Evolutionary conservation across 2,329 filamentous ascomycete genomes (phyloP).

Genomic region (Neofusicoccum sp.): DNA sequence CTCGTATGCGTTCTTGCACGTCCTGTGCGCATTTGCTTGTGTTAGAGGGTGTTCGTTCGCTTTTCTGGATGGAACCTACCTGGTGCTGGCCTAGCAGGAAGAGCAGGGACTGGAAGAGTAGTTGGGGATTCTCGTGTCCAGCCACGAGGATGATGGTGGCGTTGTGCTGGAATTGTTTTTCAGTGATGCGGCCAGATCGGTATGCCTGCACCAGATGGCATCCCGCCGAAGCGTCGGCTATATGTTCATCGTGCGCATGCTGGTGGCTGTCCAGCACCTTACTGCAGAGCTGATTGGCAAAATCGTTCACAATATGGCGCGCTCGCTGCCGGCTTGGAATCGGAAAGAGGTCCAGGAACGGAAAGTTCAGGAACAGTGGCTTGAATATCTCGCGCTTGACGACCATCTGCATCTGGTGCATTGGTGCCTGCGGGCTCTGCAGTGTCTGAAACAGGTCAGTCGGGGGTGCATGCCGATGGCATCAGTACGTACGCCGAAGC

Average conservation of each 20-base stretch:
- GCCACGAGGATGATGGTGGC: conserved; percentile 24
- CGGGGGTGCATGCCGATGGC: too few species aligned
- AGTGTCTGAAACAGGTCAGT: background rate
- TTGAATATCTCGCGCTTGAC: conserved; percentile 17
- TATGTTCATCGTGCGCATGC: conserved; percentile 19
- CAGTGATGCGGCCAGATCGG: conserved; percentile 14
- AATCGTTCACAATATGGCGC: conserved; percentile 20
- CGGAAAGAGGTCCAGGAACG: conserved; percentile 20
- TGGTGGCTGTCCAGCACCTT: conserved; percentile 22
- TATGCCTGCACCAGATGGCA: conserved; percentile 24
- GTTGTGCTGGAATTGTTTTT: conserved; percentile 22
- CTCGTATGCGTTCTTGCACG: conserved; percentile 2
- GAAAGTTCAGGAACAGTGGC: conserved; percentile 18
- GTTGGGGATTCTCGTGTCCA: conserved; percentile 25
- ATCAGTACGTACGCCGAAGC: conserved; percentile 1
- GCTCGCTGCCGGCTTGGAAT: conserved; percentile 23
- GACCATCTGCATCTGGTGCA: background rate
- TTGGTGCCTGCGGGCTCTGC: conserved; percentile 3
- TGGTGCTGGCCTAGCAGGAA: conserved; percentile 23
- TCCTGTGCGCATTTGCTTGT: background rate
- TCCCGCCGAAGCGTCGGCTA: conserved; percentile 20
- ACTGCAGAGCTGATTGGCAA: conserved; percentile 22
- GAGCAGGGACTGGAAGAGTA: conserved; percentile 23
- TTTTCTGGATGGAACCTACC: background rate
- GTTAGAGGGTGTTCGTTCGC: background rate